Evolutionary conservation across 108 stramenopile species (phyloP), one percentile per base, ranked within the genome.

Genomic region (Thalassiosira profunda): DNA sequence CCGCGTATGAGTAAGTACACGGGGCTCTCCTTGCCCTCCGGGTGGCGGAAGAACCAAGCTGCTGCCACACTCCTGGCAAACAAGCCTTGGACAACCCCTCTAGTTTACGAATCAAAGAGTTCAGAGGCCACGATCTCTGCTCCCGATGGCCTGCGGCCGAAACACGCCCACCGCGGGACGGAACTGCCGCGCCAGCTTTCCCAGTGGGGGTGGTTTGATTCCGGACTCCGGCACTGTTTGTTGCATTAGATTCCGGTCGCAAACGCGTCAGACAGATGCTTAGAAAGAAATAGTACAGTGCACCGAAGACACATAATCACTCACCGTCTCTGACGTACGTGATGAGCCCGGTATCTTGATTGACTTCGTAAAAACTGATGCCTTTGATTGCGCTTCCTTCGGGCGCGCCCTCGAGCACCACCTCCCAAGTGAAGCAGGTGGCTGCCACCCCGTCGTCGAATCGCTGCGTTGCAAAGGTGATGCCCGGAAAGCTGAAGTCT

Each of bases 381-480:
- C 90, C 90, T 69, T 87, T 88, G 61, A 88, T 79, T n/a, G 90
- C 56, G 28, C 58, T 59, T 2, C 70, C 70, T 38, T 85, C 80
- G 9, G 72, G 70, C 24, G 81, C 80, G 21, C 80, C 87, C 11
- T 72, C 84, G 56, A 91, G 48, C 23, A 80, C 57, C 4, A 91
- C 85, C 24, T 91, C 87, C 90, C 90, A 91, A 35, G 86, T 91
- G 41, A 91, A 91, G 63, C 90, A 88, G 15, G 86, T 81, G 33
- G 79, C 75, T 24, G 58, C 33, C 2, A 75, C 41, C 8, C 90
- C 90, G 79, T 91, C 90, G 66, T 86, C 85, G 64, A 88, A 84
- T 33, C 82, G 46, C 29, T 86, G 72, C 3, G 86, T 67, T 11
- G 62, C 46, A 67, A 91, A 91, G 56, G 84, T 84, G 46, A 88